These are phyloP conservation scores for Solanum sejunctum DNA, from an alignment of 257 asterid species.

Conservation along the genomic window DNA sequence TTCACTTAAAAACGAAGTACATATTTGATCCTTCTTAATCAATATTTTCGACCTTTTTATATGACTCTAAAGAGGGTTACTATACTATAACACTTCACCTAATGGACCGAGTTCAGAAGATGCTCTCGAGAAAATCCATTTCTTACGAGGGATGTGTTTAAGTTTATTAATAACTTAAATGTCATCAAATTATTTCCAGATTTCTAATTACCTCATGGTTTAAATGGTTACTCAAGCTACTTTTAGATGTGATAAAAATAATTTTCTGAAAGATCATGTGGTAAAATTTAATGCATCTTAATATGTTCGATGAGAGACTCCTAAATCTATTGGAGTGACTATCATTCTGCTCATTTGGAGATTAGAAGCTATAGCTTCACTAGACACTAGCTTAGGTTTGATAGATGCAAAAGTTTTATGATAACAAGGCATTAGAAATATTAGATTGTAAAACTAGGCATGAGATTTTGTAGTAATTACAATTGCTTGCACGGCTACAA, in stretches of 20 bases:
- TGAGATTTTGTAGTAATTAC: background rate
- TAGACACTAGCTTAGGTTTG: background rate
- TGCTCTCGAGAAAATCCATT: constrained; percentile 71
- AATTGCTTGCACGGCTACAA: background rate
- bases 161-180: background rate
- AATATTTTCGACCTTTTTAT: too few species aligned
- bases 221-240: background rate
- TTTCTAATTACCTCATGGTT: background rate
- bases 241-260: background rate
- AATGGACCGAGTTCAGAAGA: constrained; percentile 87
- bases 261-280: background rate
- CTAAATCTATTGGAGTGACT: background rate
- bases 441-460: background rate
- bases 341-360: background rate
- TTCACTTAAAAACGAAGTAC: too few species aligned
- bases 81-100: constrained; percentile 11
- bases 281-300: background rate
- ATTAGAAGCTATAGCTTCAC: background rate
- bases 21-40: too few species aligned
- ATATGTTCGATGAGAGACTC: background rate
- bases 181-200: background rate
- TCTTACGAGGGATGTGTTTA: constrained; percentile 55
- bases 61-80: too few species aligned
- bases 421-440: background rate
- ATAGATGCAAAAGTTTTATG: background rate